Conservation (phyloP, 2,329 filamentous ascomycete genomes). For the Drechslera avenae region DNA sequence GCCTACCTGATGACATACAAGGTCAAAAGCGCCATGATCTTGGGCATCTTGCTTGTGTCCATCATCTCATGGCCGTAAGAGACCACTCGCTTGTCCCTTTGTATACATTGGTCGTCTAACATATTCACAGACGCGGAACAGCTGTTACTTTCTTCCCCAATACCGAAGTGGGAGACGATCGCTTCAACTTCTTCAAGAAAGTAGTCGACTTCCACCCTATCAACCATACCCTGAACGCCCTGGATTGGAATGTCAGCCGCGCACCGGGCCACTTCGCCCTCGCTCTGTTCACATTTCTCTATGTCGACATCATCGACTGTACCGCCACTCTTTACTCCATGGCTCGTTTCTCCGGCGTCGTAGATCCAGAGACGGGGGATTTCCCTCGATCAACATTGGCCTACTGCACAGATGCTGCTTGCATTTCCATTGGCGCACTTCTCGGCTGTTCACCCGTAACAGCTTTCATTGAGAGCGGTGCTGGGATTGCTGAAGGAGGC, state of each 20-base stretch:
- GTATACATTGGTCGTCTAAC: constrained; percentile 21
- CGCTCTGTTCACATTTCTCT: constrained; percentile 86
- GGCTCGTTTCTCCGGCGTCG: constrained; percentile 80
- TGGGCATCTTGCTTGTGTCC: constrained; percentile 79
- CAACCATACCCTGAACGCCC: constrained; percentile 68
- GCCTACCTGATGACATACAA: constrained; percentile 82
- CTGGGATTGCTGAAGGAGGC: constrained; percentile 85
- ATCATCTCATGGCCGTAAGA: constrained; percentile 81
- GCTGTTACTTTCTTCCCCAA: constrained; percentile 80
- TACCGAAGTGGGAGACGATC: constrained; percentile 66
- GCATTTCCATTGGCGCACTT: constrained; percentile 79
- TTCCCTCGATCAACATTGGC: constrained; percentile 85
- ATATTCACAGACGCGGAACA: constrained; percentile 60
- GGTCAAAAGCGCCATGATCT: constrained; percentile 83
- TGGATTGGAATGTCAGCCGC: constrained; percentile 72
- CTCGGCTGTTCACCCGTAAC: constrained; percentile 82
- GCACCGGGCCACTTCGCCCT: constrained; percentile 77
- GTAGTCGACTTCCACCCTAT: constrained; percentile 83
- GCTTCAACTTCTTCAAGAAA: constrained; percentile 84
- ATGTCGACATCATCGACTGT: constrained; percentile 87
- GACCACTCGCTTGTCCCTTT: constrained; percentile 16
- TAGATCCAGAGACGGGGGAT: constrained; percentile 81
- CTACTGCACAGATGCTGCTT: constrained; percentile 82
- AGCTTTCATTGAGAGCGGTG: constrained; percentile 84
- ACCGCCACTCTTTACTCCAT: constrained; percentile 89